A percentile compares a stretch with the other conserved stretches of the same genome.
Conservation (phyloP, 352 stramenopile genomes). For the Phytophthora multivora region DNA sequence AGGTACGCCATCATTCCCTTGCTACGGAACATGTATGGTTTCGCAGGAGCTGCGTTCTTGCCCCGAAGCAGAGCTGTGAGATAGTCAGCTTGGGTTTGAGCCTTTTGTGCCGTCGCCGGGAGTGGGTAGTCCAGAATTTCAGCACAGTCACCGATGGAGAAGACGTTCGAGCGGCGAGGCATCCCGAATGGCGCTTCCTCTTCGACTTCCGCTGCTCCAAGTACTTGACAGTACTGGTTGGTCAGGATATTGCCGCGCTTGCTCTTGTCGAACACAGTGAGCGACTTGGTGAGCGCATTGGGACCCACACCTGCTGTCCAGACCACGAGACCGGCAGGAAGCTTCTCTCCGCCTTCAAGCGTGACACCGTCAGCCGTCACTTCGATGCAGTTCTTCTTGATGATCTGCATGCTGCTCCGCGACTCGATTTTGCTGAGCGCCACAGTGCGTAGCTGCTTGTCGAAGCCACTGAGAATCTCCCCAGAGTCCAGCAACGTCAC, state of each 20-base stretch:
- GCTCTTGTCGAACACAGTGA: slow-evolving; percentile 69
- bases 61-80: slow-evolving; percentile 55
- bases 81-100: slow-evolving; percentile 71
- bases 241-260: slow-evolving; percentile 78
- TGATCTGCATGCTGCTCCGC: slow-evolving; percentile 70
- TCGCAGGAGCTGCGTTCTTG: slow-evolving; percentile 45
- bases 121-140: slow-evolving; percentile 84
- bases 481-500: slow-evolving; percentile 70
- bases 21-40: slow-evolving; percentile 69
- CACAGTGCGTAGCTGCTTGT: slow-evolving; percentile 61
- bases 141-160: slow-evolving; percentile 95
- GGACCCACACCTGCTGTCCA: slow-evolving; percentile 78
- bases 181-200: slow-evolving; percentile 52
- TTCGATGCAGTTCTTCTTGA: slow-evolving; percentile 74
- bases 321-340: slow-evolving; percentile 70
- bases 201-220: slow-evolving; percentile 58
- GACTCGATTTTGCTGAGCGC: slow-evolving; percentile 73
- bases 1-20: slow-evolving; percentile 95
- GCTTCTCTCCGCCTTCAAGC: slow-evolving; percentile 57
- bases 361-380: slow-evolving; percentile 64
- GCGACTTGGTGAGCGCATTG: slow-evolving; percentile 71
- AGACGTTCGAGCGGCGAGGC: slow-evolving; percentile 78
- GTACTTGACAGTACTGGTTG: slow-evolving; percentile 80
- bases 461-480: slow-evolving; percentile 73
- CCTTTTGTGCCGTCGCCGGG: slow-evolving; percentile 92